Percentiles rank a stretch among this genome's conserved stretches.
These are phyloP conservation scores for Hepatocystis sp. DNA, from an alignment of 169 alveolate genomes.

Conservation along the genomic window DNA sequence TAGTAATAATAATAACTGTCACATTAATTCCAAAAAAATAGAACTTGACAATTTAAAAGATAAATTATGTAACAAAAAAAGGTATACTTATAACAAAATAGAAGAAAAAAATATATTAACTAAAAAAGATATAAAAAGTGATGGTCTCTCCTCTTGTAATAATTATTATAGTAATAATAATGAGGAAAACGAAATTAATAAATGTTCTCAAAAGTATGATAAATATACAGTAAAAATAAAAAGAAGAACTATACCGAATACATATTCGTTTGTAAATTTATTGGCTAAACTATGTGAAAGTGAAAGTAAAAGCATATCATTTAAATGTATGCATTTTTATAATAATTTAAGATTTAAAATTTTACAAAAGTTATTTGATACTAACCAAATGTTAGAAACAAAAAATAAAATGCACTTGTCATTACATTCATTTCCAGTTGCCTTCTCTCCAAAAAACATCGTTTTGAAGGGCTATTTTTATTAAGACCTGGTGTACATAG, in stretches of 20 bases:
- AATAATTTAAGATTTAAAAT: constrained; percentile 42
- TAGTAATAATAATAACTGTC: no score
- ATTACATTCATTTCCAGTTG: constrained; percentile 54
- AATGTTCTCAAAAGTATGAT: constrained; percentile 21
- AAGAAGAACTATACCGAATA: constrained; percentile 54
- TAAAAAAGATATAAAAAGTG: no score
- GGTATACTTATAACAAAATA: no score
- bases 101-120: no score
- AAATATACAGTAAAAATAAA: constrained; percentile 43
- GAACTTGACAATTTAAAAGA: no score
- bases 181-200: not conserved
- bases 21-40: no score
- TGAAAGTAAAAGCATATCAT: constrained; percentile 39
- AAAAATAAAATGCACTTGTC: constrained; percentile 16
- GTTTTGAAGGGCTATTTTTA: constrained; percentile 41
- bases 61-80: no score
- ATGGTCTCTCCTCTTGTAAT: not conserved
- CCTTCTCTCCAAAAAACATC: constrained; percentile 66
- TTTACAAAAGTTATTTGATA: constrained; percentile 44
- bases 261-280: constrained; percentile 64
- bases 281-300: constrained; percentile 68
- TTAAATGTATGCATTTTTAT: constrained; percentile 65
- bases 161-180: not conserved
- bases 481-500: not conserved
- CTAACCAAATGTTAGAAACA: not conserved